Percentiles rank a stretch among this genome's conserved stretches.
Evolutionary conservation across 768 basidiomycete genomes (phyloP).

Genomic region (Lentinula lateritia): DNA sequence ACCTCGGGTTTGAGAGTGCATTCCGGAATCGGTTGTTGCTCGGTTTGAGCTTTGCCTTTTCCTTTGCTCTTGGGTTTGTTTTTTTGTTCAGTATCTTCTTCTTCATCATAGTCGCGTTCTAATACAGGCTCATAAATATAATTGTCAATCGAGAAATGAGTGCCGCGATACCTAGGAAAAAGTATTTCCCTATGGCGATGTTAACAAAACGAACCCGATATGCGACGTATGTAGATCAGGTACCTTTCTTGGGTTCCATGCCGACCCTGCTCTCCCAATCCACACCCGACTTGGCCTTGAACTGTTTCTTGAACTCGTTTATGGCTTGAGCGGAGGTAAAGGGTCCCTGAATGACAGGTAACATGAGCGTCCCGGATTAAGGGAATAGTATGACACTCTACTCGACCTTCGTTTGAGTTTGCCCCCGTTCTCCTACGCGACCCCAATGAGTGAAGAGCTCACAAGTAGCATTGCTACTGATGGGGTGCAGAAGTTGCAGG

Average conservation of each 20-base stretch:
- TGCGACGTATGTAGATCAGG: neutral
- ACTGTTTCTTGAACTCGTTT: slow-evolving; percentile 55
- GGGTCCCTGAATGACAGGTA: slow-evolving; percentile 34
- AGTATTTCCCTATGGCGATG: slow-evolving; percentile 46
- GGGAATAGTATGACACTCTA: neutral
- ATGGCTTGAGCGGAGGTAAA: slow-evolving; percentile 33
- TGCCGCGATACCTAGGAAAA: slow-evolving; percentile 42
- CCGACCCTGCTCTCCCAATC: slow-evolving; percentile 46
- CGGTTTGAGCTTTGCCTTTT: slow-evolving; percentile 22
- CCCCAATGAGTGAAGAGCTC: slow-evolving; percentile 53
- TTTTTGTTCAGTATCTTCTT: slow-evolving; percentile 25
- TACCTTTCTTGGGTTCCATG: slow-evolving; percentile 48
- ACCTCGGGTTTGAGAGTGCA: slow-evolving; percentile 38
- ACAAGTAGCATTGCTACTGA: slow-evolving; percentile 29
- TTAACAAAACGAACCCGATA: neutral
- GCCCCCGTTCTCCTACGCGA: slow-evolving; percentile 55
- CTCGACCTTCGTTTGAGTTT: slow-evolving; percentile 41
- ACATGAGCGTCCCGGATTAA: neutral
- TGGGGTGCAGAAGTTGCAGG: slow-evolving; percentile 48
- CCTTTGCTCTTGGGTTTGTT: slow-evolving; percentile 14
- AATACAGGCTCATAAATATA: neutral
- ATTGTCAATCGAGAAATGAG: neutral
- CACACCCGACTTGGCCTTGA: slow-evolving; percentile 45
- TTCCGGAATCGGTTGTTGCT: slow-evolving; percentile 37
- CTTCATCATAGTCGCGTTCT: slow-evolving; percentile 54